These are phyloP conservation scores for Poronia punctata DNA, from an alignment of 495 filamentous ascomycete species.

Conservation along the genomic window DNA sequence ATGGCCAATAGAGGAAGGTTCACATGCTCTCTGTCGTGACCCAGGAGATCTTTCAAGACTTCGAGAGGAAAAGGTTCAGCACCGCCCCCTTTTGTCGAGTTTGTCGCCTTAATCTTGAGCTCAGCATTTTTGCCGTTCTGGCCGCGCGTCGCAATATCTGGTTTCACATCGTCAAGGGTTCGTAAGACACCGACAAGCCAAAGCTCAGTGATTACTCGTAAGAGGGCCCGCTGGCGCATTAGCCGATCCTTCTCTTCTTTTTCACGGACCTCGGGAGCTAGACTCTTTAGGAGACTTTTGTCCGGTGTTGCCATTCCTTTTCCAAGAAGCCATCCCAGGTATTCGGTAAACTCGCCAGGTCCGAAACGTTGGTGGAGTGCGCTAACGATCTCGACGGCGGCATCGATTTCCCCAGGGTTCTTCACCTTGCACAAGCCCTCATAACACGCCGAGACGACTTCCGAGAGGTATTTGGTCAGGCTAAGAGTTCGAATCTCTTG, in stretches of 20 bases:
- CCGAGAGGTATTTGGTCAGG: slow-evolving; percentile 93
- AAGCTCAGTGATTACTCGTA: slow-evolving; percentile 88
- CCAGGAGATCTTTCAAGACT: slow-evolving; percentile 90
- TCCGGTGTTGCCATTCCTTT: slow-evolving; percentile 90
- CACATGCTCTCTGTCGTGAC: slow-evolving; percentile 84
- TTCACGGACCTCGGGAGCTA: slow-evolving; percentile 76
- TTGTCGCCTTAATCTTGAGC: slow-evolving; percentile 40
- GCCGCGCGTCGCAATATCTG: slow-evolving; percentile 69
- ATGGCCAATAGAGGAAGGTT: slow-evolving; percentile 87
- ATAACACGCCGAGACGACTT: slow-evolving; percentile 96
- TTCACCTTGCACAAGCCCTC: slow-evolving; percentile 92
- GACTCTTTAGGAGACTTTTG: slow-evolving; percentile 70
- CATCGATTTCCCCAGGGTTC: slow-evolving; percentile 78
- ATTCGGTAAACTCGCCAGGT: slow-evolving; percentile 80
- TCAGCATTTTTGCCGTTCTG: slow-evolving; percentile 48
- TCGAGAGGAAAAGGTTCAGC: slow-evolving; percentile 90
- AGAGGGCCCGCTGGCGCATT: slow-evolving; percentile 73
- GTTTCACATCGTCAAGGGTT: slow-evolving; percentile 83
- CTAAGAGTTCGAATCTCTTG: slow-evolving; percentile 89
- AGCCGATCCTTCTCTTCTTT: slow-evolving; percentile 94
- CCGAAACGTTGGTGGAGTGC: slow-evolving; percentile 95
- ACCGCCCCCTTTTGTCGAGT: slow-evolving; percentile 46
- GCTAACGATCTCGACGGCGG: slow-evolving; percentile 86
- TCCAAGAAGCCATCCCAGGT: slow-evolving; percentile 87
- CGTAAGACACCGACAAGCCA: slow-evolving; percentile 88